phyloP scores from a whole-genome alignment of 2,329 filamentous ascomycete genomes.

The Hypoxylon sp. region DNA sequence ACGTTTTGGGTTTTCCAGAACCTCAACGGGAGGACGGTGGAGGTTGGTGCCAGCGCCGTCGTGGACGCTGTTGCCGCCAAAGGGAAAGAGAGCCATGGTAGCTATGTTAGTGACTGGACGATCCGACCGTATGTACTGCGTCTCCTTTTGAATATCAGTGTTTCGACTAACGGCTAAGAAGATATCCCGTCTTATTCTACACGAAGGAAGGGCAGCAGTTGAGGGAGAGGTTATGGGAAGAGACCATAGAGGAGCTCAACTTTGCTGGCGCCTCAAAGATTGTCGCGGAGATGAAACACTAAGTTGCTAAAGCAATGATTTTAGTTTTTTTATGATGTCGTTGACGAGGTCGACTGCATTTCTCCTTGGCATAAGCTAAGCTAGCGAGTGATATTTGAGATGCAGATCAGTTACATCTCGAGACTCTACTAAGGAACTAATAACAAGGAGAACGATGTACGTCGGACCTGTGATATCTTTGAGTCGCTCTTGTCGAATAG shows the following conservation, averaged over 20 bases:
- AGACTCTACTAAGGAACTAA: not conserved
- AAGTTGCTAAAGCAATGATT: not conserved
- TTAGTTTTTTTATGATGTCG: not conserved
- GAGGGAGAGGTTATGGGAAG: slow-evolving; percentile 50
- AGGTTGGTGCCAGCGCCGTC: slow-evolving; percentile 31
- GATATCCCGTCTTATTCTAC: slow-evolving; percentile 47
- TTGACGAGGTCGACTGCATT: not conserved
- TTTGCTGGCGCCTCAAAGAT: slow-evolving; percentile 48
- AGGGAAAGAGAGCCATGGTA: slow-evolving; percentile 44
- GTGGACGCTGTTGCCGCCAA: slow-evolving; percentile 31
- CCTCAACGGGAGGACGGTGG: slow-evolving; percentile 24
- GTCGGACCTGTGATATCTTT: too few species aligned
- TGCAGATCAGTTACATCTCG: not conserved
- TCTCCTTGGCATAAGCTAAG: not conserved
- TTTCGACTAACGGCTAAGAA: slow-evolving; percentile 33
- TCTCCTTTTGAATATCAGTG: not conserved
- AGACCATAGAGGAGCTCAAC: slow-evolving; percentile 51
- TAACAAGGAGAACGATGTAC: too few species aligned
- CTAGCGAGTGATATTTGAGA: not conserved
- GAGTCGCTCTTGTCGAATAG: too few species aligned
- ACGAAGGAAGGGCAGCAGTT: slow-evolving; percentile 44
- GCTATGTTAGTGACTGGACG: slow-evolving; percentile 47
- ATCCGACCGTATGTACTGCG: slow-evolving; percentile 45
- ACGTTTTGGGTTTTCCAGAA: slow-evolving; percentile 23
- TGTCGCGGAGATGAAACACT: slow-evolving; percentile 43